Conservation (phyloP, 169 alveolate species). For the Eimeria tenella region DNA sequence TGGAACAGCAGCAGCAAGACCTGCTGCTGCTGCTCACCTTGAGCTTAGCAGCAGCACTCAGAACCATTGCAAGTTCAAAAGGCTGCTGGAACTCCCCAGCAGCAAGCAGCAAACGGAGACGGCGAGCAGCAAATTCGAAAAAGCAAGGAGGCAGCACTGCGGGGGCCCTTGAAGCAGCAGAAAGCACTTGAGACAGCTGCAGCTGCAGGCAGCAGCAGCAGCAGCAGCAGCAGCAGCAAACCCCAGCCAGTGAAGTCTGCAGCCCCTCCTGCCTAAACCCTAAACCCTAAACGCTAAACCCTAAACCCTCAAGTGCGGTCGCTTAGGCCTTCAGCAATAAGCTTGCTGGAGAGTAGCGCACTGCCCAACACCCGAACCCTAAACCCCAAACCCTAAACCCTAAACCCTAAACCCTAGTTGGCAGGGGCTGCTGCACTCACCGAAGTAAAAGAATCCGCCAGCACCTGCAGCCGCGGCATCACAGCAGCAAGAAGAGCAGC, state of each 20-base stretch:
- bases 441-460: too few relatives aligned
- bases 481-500: too few relatives aligned
- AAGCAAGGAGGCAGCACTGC: not conserved
- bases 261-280: not conserved
- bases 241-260: not conserved
- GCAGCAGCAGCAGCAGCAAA: not conserved
- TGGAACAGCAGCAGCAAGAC: too few relatives aligned
- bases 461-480: too few relatives aligned
- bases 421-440: too few relatives aligned
- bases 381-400: slow-evolving; percentile 4
- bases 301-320: not conserved
- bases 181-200: slow-evolving; percentile 52
- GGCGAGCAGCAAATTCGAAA: not conserved
- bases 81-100: slow-evolving; percentile 34
- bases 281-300: not conserved
- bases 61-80: slow-evolving; percentile 23
- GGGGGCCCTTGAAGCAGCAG: not conserved
- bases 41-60: slow-evolving; percentile 8
- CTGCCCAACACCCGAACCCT: not conserved
- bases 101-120: not conserved
- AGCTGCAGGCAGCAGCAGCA: not conserved
- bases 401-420: not conserved
- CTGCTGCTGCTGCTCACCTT: not conserved
- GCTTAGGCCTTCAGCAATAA: too few relatives aligned
- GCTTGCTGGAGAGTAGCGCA: too few relatives aligned